A percentile compares a stretch with the other conserved stretches of the same genome.
Conservation (phyloP, 768 basidiomycete species). For the Neoboletus subvelutipes region DNA sequence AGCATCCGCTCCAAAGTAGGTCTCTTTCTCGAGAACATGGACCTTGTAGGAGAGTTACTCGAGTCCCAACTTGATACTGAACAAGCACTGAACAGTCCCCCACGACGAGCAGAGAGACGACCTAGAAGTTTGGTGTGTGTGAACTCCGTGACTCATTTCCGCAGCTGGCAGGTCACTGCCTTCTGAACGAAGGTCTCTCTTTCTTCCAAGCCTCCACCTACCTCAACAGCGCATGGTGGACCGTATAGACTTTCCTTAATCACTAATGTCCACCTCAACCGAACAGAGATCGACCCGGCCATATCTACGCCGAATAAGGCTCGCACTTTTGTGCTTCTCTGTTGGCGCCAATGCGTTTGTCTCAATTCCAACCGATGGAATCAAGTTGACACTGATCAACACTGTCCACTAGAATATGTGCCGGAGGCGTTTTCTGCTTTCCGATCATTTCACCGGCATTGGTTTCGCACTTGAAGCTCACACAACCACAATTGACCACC, state of each 20-base stretch:
- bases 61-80: neutral
- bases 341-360: constrained; percentile 66
- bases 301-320: constrained; percentile 24
- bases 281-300: constrained; percentile 6
- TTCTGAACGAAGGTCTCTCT: neutral
- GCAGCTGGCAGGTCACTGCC: no score
- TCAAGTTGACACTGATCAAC: neutral
- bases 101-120: neutral
- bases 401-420: constrained; percentile 51
- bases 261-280: constrained; percentile 13
- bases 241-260: neutral
- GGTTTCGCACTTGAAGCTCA: constrained; percentile 56
- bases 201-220: neutral
- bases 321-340: constrained; percentile 46
- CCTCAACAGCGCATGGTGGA: neutral
- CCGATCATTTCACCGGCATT: constrained; percentile 69
- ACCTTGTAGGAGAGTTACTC: neutral
- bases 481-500: constrained; percentile 76
- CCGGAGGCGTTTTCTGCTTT: constrained; percentile 80
- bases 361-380: neutral
- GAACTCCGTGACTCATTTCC: neutral
- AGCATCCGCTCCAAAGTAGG: neutral
- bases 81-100: neutral
- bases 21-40: neutral
- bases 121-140: neutral